Percentiles rank a stretch among this genome's conserved stretches.
Evolutionary conservation across 768 basidiomycete species (phyloP).

Genomic region (Phlebiopsis flavidoalba): DNA sequence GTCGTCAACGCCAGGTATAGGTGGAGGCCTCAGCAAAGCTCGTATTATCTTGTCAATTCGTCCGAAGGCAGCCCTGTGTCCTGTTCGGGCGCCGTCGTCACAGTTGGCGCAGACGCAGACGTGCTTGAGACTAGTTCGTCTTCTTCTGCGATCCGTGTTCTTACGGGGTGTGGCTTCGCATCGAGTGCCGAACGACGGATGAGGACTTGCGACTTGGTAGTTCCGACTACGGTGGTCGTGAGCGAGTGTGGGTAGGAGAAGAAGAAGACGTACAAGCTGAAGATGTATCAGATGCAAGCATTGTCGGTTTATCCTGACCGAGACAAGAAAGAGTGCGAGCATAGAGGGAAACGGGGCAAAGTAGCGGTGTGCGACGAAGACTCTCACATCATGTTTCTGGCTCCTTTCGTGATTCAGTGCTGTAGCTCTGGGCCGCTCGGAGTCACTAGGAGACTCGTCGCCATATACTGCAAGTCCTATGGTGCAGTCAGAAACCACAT

Average conservation of each 20-base stretch:
- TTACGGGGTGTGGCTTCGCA: slow-evolving; percentile 44
- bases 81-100: slow-evolving; percentile 11
- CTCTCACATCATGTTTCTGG: slow-evolving; percentile 55
- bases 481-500: neutral
- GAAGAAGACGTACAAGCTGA: slow-evolving; percentile 36
- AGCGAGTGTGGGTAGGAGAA: neutral
- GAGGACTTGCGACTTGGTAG: slow-evolving; percentile 46
- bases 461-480: slow-evolving; percentile 60
- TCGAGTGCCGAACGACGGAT: slow-evolving; percentile 49
- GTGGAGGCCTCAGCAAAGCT: slow-evolving; percentile 52
- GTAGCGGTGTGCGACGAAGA: slow-evolving; percentile 33
- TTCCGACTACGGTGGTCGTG: neutral
- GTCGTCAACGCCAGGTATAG: slow-evolving; percentile 57
- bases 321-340: slow-evolving; percentile 52
- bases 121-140: slow-evolving; percentile 7
- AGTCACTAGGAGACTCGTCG: slow-evolving; percentile 58
- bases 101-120: slow-evolving; percentile 9
- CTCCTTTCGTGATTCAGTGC: neutral
- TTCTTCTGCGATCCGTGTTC: slow-evolving; percentile 48
- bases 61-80: slow-evolving; percentile 24
- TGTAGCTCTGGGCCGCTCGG: slow-evolving; percentile 15
- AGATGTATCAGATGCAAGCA: slow-evolving; percentile 22
- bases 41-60: slow-evolving; percentile 53
- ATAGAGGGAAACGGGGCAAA: slow-evolving; percentile 58
- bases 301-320: slow-evolving; percentile 47